Base-by-base conservation (phyloP, 2,329 filamentous ascomycete species). In the Paraconiothyrium sp. region DNA sequence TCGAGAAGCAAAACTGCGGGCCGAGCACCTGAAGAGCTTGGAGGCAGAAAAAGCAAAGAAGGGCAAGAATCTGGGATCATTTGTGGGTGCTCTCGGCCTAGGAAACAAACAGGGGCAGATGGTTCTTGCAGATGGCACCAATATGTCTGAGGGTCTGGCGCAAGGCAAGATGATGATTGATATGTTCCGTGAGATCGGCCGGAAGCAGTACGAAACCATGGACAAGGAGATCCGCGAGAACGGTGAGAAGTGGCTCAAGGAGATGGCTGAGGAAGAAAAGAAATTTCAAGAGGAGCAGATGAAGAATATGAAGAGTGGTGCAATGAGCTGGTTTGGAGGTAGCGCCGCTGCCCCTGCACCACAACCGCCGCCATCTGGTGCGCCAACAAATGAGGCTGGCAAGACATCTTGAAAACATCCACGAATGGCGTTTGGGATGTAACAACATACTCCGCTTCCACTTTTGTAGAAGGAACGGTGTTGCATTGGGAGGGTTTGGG, bases 111-210 rank as follows among this genome's bases (percentile, higher is more conserved):
- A 89, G 71, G 54, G 72, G 69, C 67, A 92, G 54, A 79, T 85
- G 73, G 90, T 81, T 4, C 71, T 82, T 13, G 75, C 75, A 13
- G 78, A 80, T 60, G 77, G 73, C 16, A 78, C 88, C 65, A 89
- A 86, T 69, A 85, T 91, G 0, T 85, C 86, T 2, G 92, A 97
- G 76, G 93, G 92, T 13, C 88, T 95, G 64, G 89, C 91, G 2
- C 90, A 97, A 79, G 95, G 94, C 72, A 99, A 98, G 87, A 97
- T 98, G 92, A 84, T 97, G 68, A 93, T 94, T 80, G 95, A 99
- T 76, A 90, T 97, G 78, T 93, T 95, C 54, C 89, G 95, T 54
- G 95, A 99, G 82, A 88, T 93, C 54, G 95, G 95, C 37, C 92
- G 94, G 81, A 90, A 90, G 78, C 91, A 94, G 80, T 99, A 98